Evolutionary conservation across 257 asterid species (phyloP).

Genomic region (Solanum raphanifolium): DNA sequence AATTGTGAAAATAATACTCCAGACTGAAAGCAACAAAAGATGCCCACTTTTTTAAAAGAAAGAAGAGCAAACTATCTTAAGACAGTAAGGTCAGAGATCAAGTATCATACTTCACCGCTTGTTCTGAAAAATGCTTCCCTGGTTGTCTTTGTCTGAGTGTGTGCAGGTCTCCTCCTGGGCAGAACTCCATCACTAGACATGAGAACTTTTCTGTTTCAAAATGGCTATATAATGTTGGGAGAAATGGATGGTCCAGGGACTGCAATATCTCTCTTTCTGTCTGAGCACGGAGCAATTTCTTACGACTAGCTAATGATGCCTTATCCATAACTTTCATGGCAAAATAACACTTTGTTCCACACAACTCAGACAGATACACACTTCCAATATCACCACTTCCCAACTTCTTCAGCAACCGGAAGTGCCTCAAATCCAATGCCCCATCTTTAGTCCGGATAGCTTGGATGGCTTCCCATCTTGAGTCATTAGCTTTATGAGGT

Average conservation of each 20-base stretch:
- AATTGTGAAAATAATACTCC: not conserved
- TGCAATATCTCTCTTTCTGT: constrained; percentile 74
- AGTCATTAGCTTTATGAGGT: constrained; percentile 70
- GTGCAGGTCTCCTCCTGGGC: constrained; percentile 85
- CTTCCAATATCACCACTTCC: constrained; percentile 85
- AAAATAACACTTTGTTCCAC: constrained; percentile 69
- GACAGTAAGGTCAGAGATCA: constrained; percentile 4
- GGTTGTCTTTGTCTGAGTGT: constrained; percentile 77
- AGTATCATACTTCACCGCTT: constrained; percentile 63
- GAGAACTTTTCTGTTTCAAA: constrained; percentile 73
- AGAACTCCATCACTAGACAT: constrained; percentile 81
- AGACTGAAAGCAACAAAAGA: not conserved
- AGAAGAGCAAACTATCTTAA: constrained; percentile 1
- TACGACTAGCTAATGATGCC: constrained; percentile 66
- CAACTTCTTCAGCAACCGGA: constrained; percentile 63
- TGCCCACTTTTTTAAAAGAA: not conserved
- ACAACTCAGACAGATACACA: constrained; percentile 62
- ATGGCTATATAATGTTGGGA: constrained; percentile 59
- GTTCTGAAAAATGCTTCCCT: constrained; percentile 73
- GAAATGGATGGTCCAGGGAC: constrained; percentile 70
- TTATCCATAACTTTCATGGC: constrained; percentile 85
- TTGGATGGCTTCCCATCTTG: constrained; percentile 76
- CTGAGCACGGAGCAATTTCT: constrained; percentile 74
- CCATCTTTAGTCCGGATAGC: constrained; percentile 59
- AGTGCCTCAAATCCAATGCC: constrained; percentile 59